Percentiles rank a stretch among this genome's conserved stretches.
Evolutionary conservation across 1,284 basidiomycete species (phyloP).

Genomic region (Neonothopanus nambi): DNA sequence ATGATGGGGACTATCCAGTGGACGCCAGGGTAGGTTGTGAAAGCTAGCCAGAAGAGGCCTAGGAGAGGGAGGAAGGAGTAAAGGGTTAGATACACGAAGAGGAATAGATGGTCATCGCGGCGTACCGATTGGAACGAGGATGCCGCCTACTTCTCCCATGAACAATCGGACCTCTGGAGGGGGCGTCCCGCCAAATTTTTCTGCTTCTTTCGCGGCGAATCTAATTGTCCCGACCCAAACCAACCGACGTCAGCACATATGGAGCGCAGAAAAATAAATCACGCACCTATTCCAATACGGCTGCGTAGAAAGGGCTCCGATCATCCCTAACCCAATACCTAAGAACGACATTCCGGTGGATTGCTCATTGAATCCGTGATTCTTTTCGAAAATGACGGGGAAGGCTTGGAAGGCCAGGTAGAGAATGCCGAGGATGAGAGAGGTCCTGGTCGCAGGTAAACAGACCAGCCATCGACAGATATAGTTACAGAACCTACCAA

Average conservation of each 20-base stretch:
- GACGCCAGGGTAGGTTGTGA: conserved; percentile 42
- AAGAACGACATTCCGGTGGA: conserved; percentile 67
- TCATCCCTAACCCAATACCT: conserved; percentile 72
- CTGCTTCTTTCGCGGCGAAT: conserved; percentile 44
- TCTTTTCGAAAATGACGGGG: conserved; percentile 65
- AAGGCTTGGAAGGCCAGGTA: conserved; percentile 77
- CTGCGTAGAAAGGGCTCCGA: conserved; percentile 53
- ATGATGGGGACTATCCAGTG: conserved; percentile 49
- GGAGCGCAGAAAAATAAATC: too few species aligned
- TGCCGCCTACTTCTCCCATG: conserved; percentile 15
- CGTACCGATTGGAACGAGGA: conserved; percentile 63
- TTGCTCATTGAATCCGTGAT: conserved; percentile 63
- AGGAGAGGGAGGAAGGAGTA: conserved; percentile 27
- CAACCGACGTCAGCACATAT: too few species aligned
- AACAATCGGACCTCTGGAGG: conserved; percentile 9
- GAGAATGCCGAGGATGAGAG: conserved; percentile 73
- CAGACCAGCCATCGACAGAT: conserved; percentile 64
- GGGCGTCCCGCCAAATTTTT: conserved; percentile 38
- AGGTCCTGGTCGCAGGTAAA: conserved; percentile 31
- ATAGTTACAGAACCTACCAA: conserved; percentile 50
- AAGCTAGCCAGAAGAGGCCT: conserved; percentile 33
- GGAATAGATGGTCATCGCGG: conserved; percentile 49
- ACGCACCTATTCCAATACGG: conserved; percentile 64
- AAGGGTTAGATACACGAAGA: conserved; percentile 60
- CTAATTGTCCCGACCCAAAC: too few species aligned